These are phyloP conservation scores for Stereocaulon alpinum DNA, from an alignment of 495 filamentous ascomycete species.

Conservation along the genomic window DNA sequence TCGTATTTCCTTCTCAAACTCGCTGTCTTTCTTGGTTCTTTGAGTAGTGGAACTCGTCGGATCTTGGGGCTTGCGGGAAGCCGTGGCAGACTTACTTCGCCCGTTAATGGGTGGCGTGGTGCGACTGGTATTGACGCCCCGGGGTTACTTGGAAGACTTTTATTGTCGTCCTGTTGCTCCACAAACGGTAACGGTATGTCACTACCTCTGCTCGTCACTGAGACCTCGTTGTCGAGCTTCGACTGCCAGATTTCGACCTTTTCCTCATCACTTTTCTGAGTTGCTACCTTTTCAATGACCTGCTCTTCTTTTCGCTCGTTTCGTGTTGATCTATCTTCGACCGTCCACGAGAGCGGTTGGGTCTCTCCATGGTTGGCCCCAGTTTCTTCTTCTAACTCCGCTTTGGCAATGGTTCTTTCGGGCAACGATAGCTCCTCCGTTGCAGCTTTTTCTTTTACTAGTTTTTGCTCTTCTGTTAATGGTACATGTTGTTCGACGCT, in stretches of 20 bases:
- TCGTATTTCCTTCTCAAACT: too few species aligned
- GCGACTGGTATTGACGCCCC: not conserved
- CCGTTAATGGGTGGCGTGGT: not conserved
- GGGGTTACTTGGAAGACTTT: not conserved
- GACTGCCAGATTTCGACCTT: not conserved
- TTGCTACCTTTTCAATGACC: conserved; percentile 1
- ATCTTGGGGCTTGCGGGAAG: not conserved
- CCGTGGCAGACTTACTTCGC: not conserved
- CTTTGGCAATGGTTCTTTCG: not conserved
- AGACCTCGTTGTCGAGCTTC: not conserved
- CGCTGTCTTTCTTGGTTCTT: too few species aligned
- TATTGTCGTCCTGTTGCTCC: too few species aligned
- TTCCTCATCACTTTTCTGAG: not conserved
- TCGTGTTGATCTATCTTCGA: conserved; percentile 28
- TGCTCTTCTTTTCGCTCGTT: conserved; percentile 24
- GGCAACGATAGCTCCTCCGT: not conserved
- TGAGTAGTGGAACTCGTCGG: too few species aligned
- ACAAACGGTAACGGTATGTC: too few species aligned
- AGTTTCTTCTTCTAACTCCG: not conserved
- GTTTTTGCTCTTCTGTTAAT: conserved; percentile 16
- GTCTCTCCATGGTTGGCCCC: not conserved
- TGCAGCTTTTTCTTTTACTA: not conserved
- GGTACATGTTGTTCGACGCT: conserved; percentile 13
- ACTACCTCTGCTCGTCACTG: too few species aligned
- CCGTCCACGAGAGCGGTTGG: conserved; percentile 7